Conservation (phyloP, 2,329 filamentous ascomycete species). For the Phyllosticta citriasiana region DNA sequence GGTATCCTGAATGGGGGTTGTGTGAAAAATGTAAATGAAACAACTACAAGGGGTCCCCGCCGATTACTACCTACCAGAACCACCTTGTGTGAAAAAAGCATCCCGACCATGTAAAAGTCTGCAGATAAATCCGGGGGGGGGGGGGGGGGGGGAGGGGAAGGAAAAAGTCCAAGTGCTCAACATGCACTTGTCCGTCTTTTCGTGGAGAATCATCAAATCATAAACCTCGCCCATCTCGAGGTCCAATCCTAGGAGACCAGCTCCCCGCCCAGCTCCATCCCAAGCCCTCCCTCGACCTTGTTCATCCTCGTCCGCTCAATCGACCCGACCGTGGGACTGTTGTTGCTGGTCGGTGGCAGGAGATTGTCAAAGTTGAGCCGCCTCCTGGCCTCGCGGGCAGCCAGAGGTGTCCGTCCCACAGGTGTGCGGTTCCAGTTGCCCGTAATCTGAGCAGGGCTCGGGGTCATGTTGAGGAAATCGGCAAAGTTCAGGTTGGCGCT, state of each 20-base stretch:
- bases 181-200: neutral
- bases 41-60: neutral
- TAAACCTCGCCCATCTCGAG: neutral
- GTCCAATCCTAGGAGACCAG: conserved; percentile 38
- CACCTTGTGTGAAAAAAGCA: neutral
- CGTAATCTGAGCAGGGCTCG: conserved; percentile 68
- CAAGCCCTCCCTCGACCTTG: conserved; percentile 42
- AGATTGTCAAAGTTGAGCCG: conserved; percentile 74
- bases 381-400: conserved; percentile 59
- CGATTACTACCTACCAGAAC: neutral
- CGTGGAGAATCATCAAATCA: conserved; percentile 10
- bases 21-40: neutral
- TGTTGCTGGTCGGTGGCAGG: conserved; percentile 43
- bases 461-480: conserved; percentile 95
- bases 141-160: no score
- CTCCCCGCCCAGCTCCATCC: conserved; percentile 57
- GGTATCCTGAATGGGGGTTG: conserved; percentile 3
- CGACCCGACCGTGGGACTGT: conserved; percentile 30
- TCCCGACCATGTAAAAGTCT: neutral
- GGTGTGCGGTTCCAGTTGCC: conserved; percentile 62
- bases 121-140: neutral
- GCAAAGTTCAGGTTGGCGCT: conserved; percentile 84
- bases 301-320: conserved; percentile 21
- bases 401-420: conserved; percentile 57
- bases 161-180: neutral